Percentiles rank a stretch among this genome's conserved stretches.
These are phyloP conservation scores for Zostera marina DNA, from an alignment of 116 monocot species.

Conservation along the genomic window DNA sequence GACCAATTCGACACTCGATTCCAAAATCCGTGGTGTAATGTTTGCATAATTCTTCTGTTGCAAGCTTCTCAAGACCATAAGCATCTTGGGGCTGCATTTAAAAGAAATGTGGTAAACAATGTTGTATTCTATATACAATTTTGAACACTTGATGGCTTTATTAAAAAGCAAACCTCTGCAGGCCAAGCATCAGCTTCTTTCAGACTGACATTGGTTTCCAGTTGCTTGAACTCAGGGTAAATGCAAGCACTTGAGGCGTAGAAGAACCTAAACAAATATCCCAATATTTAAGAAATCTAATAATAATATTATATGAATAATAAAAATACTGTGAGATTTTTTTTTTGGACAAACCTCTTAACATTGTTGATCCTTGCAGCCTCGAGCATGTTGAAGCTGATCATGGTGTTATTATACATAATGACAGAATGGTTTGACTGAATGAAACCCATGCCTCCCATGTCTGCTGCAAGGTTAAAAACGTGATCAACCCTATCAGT, in stretches of 20 bases:
- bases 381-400: constrained; percentile 95
- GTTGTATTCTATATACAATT: not conserved
- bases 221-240: constrained; percentile 89
- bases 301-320: not conserved
- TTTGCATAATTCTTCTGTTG: constrained; percentile 88
- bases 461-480: constrained; percentile 88
- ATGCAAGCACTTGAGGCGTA: constrained; percentile 98
- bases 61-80: constrained; percentile 90
- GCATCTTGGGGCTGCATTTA: constrained; percentile 88
- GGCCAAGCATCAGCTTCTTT: constrained; percentile 31
- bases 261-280: constrained; percentile 36
- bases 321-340: not conserved
- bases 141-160: not conserved
- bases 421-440: constrained; percentile 94
- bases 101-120: not conserved
- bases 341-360: constrained; percentile 77
- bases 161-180: constrained; percentile 59
- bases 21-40: constrained; percentile 88
- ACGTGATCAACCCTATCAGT: constrained; percentile 65
- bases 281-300: not conserved
- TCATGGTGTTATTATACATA: constrained; percentile 98
- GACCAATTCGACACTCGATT: constrained; percentile 80
- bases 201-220: constrained; percentile 92
- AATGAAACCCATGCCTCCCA: constrained; percentile 98
- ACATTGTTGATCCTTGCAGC: constrained; percentile 81